These are phyloP conservation scores for Immersiella caudata DNA, from an alignment of 495 filamentous ascomycete species.

Conservation along the genomic window DNA sequence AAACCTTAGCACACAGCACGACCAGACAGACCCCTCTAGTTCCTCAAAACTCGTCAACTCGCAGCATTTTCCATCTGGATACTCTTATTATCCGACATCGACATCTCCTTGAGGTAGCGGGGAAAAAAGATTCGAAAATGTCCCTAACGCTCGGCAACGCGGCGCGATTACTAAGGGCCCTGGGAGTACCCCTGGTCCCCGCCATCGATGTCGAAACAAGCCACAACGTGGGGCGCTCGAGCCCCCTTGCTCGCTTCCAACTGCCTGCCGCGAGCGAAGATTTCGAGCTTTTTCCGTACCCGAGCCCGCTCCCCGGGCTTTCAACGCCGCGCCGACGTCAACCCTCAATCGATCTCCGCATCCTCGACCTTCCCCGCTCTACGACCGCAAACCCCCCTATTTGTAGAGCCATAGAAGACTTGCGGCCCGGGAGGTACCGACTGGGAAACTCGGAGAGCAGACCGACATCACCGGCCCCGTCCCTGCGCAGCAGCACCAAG, in stretches of 20 bases:
- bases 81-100: not conserved
- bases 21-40: too few relatives aligned
- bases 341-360: not conserved
- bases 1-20: not conserved
- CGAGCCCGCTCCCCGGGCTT: not conserved
- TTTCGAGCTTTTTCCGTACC: slow-evolving; percentile 21
- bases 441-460: not conserved
- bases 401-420: not conserved
- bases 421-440: not conserved
- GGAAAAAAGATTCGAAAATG: not conserved
- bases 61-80: not conserved
- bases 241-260: slow-evolving; percentile 6
- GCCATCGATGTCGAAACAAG: slow-evolving; percentile 1
- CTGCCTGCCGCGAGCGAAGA: slow-evolving; percentile 1
- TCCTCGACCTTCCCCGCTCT: not conserved
- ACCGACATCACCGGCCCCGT: slow-evolving; percentile 9
- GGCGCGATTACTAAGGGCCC: slow-evolving; percentile 41
- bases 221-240: slow-evolving; percentile 5
- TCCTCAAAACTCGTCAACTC: not conserved
- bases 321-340: not conserved
- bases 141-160: not conserved
- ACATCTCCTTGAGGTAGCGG: not conserved
- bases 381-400: not conserved
- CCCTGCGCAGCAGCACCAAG: slow-evolving; percentile 7
- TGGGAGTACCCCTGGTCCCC: slow-evolving; percentile 20